A percentile compares a stretch with the other conserved stretches of the same genome.
Conservation (phyloP, 129 eudicot species). For the Logfia minima region DNA sequence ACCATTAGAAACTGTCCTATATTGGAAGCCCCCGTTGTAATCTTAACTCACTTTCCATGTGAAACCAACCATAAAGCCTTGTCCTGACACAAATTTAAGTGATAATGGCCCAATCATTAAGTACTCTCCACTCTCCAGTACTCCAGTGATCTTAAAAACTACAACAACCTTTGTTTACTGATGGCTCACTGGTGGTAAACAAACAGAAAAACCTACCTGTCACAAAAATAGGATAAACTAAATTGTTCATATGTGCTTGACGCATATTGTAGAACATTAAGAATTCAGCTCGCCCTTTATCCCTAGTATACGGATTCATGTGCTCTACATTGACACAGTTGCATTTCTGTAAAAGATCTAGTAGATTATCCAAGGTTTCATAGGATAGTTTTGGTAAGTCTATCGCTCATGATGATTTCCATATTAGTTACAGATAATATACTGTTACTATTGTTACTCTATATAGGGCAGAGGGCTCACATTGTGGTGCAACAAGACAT, state of each 20-base stretch:
- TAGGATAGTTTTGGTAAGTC: background rate
- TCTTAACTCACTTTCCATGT: background rate
- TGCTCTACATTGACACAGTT: too few relatives aligned
- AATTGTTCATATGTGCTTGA: too few relatives aligned
- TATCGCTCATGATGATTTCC: background rate
- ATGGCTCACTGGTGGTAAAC: too few relatives aligned
- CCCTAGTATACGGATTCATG: too few relatives aligned
- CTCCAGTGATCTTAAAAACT: too few relatives aligned
- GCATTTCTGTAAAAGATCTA: background rate
- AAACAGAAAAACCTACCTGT: too few relatives aligned
- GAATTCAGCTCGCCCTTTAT: too few relatives aligned
- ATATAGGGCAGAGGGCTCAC: constrained; percentile 40
- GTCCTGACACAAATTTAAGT: background rate
- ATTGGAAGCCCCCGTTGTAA: background rate
- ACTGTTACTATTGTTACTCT: background rate
- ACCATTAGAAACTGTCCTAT: background rate
- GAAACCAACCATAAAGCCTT: background rate
- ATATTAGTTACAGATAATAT: background rate
- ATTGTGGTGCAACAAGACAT: constrained; percentile 69
- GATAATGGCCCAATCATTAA: too few relatives aligned
- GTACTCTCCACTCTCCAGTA: too few relatives aligned
- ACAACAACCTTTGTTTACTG: too few relatives aligned
- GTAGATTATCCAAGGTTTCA: background rate
- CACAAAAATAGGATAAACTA: too few relatives aligned
- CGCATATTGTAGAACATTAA: too few relatives aligned